Base-by-base conservation (phyloP, 176 grass and related monocot genomes). In the Triticum urartu region DNA sequence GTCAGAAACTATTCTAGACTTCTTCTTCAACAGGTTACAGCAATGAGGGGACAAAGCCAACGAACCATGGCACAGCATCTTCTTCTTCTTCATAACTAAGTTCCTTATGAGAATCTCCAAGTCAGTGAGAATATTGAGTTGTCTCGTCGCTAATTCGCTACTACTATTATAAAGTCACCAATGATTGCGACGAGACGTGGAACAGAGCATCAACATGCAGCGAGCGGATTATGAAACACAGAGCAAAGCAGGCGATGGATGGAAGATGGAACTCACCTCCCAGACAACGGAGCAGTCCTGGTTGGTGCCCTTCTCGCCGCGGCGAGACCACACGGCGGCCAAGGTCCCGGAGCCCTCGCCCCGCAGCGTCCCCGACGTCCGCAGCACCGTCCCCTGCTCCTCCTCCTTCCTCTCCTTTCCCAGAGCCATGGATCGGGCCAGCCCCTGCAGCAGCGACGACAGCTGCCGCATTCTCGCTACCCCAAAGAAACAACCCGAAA, bases 211-310 rank as follows among this genome's bases (percentile, higher is more conserved):
- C 7, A 50, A 1, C 26, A 81, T 18, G 9, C 5, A 18, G 50
- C 50, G 1, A 59, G 12, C 45, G 25, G 43, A n/a, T 72, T 6
- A 72, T 39, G 28, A 30, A 56, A 10, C 58, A 47, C 45, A 47
- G 45, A 47, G 45, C 45, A 66, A 32, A 78, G 52, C 20, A 12
- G 11, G 22, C 6, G 42, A 50, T 48, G 6, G 71, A 74, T 13
- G 7, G 30, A 65, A 0, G 38, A 45, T 32, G 2, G 5, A 1
- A 39, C 65, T 59, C 39, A 93, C 97, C 97, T 99, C 90, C 90
- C 90, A 99, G 48, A 99, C 94, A 85, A 99, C 83, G 85, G 89
- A 91, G 87, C 97, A 91, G 75, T 99, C 97, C 88, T 99, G 97
- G 72, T 97, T 99, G 81, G 68, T 67, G 42, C 97, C 97, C 82